phyloP scores from a whole-genome alignment of 768 basidiomycete species.

The Amanita rubescens region DNA sequence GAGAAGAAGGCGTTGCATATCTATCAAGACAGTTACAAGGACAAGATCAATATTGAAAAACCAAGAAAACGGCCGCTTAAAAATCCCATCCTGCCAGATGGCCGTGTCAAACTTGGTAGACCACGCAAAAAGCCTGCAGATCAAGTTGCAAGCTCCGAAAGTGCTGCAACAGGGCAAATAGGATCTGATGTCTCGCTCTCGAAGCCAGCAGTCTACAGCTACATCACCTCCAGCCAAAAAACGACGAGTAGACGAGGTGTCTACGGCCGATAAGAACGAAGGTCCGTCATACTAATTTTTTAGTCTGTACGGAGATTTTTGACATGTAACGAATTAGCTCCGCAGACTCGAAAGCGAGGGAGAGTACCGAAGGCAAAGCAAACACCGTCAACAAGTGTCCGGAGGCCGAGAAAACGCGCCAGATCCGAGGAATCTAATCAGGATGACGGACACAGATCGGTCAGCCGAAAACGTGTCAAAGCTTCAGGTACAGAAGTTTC shows the following conservation, averaged over 20 bases:
- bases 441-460: background rate
- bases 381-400: background rate
- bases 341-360: background rate
- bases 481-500: background rate
- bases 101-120: conserved; percentile 49
- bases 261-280: background rate
- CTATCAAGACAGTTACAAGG: conserved; percentile 47
- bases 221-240: background rate
- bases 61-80: conserved; percentile 28
- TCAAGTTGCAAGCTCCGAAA: conserved; percentile 17
- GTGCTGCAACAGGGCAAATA: conserved; percentile 11
- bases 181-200: background rate
- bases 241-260: background rate
- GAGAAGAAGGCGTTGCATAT: conserved; percentile 30
- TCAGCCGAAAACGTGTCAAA: background rate
- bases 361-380: background rate
- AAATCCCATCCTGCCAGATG: conserved; percentile 44
- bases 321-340: background rate
- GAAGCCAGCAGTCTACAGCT: background rate
- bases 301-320: background rate
- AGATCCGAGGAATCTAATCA: background rate
- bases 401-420: background rate
- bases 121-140: conserved; percentile 25
- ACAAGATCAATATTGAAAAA: conserved; percentile 22
- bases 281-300: background rate